Evolutionary conservation across 2,329 filamentous ascomycete genomes (phyloP), one percentile per base, ranked within the genome.

Genomic region (Ilyonectria destructans): DNA sequence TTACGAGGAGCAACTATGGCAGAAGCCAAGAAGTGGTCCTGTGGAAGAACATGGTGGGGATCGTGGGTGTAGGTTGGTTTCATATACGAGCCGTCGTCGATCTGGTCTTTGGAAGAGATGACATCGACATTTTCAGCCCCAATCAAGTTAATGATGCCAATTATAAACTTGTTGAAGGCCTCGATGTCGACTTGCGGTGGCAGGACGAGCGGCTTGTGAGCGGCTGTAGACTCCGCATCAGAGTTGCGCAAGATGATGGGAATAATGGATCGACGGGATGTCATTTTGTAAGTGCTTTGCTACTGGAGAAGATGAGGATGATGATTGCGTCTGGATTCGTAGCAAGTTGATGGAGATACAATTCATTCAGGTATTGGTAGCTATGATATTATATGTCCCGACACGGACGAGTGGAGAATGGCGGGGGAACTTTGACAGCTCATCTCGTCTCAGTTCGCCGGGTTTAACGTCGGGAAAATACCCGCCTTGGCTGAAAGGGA

Each of bases 191-290:
- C 65, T 7, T 69, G 55, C 0, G 71, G 71, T 4, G 70, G 71
- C 2, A 73, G 31, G 6, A 65, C 59, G 23, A 73, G 21, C 0
- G 68, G 71, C 78, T 85, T 37, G 51, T 31, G 35, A 35, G 10
- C n/a, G 19, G 23, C 35, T 12, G 19, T 46, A 3, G 46, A 58
- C 9, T 58, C 35, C 15, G 31, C n/a, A 37, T 54, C 29, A 17
- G 15, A 23, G 49, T 21, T 46, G 55, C 46, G 40, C 46, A 17
- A 15, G 23, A 33, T 19, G 37, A 21, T 43, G 40, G 26, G 40
- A 29, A 40, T n/a, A n/a, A 29, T 54, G n/a, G 51, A 54, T 33
- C 31, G 29, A 13, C 51, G 51, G 17, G 51, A 54, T 15, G 51
- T 21, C 51, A 54, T 54, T 13, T 35, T 54, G 10, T 19, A 4